These are phyloP conservation scores for Macrolepiota dolichaula DNA, from an alignment of 768 basidiomycete species.

Conservation along the genomic window DNA sequence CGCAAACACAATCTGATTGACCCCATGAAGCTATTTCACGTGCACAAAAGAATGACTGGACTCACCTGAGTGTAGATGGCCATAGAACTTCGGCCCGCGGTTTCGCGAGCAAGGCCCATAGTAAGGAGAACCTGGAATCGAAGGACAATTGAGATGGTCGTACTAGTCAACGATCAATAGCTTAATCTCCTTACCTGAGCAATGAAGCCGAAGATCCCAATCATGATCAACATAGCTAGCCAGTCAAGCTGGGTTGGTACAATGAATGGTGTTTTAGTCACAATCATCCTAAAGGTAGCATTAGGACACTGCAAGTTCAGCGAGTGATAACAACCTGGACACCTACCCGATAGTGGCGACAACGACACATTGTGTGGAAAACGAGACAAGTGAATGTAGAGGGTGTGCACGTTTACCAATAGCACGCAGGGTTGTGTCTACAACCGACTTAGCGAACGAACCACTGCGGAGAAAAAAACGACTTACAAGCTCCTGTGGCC, in stretches of 20 bases:
- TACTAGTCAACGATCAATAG: too few species aligned
- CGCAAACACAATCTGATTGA: constrained; percentile 60
- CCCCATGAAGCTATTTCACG: neutral
- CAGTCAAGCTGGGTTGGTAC: constrained; percentile 40
- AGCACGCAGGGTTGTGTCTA: constrained; percentile 41
- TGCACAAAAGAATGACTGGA: neutral
- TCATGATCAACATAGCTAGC: constrained; percentile 39
- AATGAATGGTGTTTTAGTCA: constrained; percentile 32
- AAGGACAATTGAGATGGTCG: neutral
- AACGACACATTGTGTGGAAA: constrained; percentile 51
- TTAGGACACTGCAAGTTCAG: neutral
- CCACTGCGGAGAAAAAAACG: neutral
- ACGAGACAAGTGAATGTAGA: constrained; percentile 64
- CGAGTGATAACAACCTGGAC: neutral
- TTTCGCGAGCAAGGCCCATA: constrained; percentile 61
- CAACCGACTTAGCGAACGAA: neutral
- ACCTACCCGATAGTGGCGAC: constrained; percentile 30
- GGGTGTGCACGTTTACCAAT: constrained; percentile 73
- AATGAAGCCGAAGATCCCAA: constrained; percentile 45
- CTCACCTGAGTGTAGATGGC: constrained; percentile 51
- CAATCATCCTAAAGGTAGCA: constrained; percentile 33
- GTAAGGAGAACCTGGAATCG: constrained; percentile 14
- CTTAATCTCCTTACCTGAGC: constrained; percentile 33
- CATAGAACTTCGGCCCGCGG: constrained; percentile 59
- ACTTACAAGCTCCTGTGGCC: constrained; percentile 65